Conservation (phyloP, 169 alveolate species). For the Plasmodium adleri region DNA sequence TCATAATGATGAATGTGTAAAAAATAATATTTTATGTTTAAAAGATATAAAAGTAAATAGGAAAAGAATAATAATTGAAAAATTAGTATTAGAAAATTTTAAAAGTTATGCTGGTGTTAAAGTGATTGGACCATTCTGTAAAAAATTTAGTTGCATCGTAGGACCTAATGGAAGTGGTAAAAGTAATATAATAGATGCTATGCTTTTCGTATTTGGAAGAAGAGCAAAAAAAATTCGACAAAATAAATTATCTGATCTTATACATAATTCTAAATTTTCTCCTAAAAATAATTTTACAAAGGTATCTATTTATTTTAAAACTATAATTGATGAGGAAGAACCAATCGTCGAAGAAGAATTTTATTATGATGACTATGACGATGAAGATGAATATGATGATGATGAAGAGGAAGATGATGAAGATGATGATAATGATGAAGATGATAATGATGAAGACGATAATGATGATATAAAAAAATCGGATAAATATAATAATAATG, state of each 20-base stretch:
- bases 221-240: constrained; percentile 97
- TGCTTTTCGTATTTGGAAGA: constrained; percentile 98
- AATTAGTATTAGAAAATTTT: constrained; percentile 94
- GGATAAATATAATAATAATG: too few relatives aligned
- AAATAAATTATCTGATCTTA: constrained; percentile 94
- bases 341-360: background rate
- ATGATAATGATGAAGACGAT: too few relatives aligned
- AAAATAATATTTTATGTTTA: background rate
- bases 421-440: background rate
- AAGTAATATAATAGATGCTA: constrained; percentile 98
- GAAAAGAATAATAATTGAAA: constrained; percentile 90
- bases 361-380: constrained; percentile 4
- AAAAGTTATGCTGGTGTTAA: constrained; percentile 95
- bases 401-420: constrained; percentile 76
- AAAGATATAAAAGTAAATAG: constrained; percentile 1
- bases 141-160: constrained; percentile 93
- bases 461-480: too few relatives aligned
- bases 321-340: constrained; percentile 87
- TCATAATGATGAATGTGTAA: background rate
- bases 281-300: constrained; percentile 87
- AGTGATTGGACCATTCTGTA: constrained; percentile 95
- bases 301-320: constrained; percentile 94
- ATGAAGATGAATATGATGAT: background rate
- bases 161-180: constrained; percentile 99
- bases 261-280: constrained; percentile 94